Conservation (phyloP, 169 alveolate genomes). For the Plasmodium gaboni region DNA sequence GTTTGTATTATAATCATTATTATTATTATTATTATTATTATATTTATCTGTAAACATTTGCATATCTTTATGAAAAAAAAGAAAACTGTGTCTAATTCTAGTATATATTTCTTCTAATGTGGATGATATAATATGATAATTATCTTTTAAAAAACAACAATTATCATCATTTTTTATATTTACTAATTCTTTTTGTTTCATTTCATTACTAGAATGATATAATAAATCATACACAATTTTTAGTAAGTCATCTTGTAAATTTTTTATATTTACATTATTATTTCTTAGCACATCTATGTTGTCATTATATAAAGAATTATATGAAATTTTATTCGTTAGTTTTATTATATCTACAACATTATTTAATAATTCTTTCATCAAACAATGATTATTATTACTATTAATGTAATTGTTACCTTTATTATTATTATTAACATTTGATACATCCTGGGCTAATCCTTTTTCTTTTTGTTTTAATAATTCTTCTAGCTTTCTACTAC, state of each 20-base stretch:
- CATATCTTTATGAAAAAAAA: constrained; percentile 22
- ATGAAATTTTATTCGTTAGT: constrained; percentile 38
- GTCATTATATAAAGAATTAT: constrained; percentile 32
- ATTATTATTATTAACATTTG: background rate
- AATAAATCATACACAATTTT: constrained; percentile 46
- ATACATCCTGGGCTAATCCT: no score
- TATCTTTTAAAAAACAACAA: constrained; percentile 11
- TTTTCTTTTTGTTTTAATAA: constrained; percentile 14
- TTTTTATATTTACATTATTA: constrained; percentile 30
- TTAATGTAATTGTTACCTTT: constrained; percentile 3
- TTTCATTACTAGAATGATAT: constrained; percentile 25
- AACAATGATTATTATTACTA: constrained; percentile 19
- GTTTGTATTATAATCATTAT: background rate
- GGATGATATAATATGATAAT: constrained; percentile 39
- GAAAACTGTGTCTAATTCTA: constrained; percentile 14
- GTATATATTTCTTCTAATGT: constrained; percentile 31
- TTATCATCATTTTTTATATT: background rate
- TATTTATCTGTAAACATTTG: background rate
- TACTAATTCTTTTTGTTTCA: constrained; percentile 5
- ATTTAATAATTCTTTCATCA: constrained; percentile 34
- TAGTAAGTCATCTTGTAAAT: constrained; percentile 33
- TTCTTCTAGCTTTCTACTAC: constrained; percentile 45
- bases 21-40: background rate
- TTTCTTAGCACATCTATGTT: constrained; percentile 17
- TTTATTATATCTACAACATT: constrained; percentile 64